Evolutionary conservation across 805 yeast genomes (phyloP), one percentile per base, ranked within the genome.

Genomic region (Saturnispora ahearnii): DNA sequence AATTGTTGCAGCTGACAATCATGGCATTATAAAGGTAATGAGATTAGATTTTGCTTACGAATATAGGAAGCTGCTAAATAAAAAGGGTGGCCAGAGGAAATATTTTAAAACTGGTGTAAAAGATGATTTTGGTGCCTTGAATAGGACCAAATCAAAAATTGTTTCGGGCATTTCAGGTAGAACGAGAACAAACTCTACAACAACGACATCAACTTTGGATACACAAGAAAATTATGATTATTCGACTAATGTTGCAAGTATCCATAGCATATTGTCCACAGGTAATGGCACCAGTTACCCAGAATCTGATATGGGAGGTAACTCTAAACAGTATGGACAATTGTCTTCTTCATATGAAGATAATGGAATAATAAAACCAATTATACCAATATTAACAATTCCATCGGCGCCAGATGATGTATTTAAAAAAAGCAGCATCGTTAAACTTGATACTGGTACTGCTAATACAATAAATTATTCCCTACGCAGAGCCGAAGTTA

Each of bases 1-100:
- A 41, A 77, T 88, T 13, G 81, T 89, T 2, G 82, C 93, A 0
- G 79, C 91, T 0, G 97, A 89, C 64, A 77, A 77, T 50, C 65
- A 70, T 22, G 96, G 96, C 0, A 56, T 73, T 2, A 84, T 89
- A 30, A 66, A 93, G 42, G 84, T 89, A 0, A 86, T 85, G 62
- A 72, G 97, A 59, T 83, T 87, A 51, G 97, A 89, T 62, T 73
- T 83, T 48, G 84, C 93, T 0, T 71, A 77, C 46, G 57, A 60
- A 10, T 64, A 71, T 12, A 59, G 82, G 50, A 71, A 70, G 46
- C 41, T 15, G 40, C 13, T 43, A 12, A 43, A 42, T 24, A 45
- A 50, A n/a, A 48, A 45, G n/a, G 42, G 42, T 11, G 4, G 41
- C 3, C 49, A 44, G 36, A 48, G 43, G 33, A 52, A 50, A 4